These are phyloP conservation scores for Aquilaria agallochum DNA, from an alignment of 441 rosid species.

Conservation along the genomic window DNA sequence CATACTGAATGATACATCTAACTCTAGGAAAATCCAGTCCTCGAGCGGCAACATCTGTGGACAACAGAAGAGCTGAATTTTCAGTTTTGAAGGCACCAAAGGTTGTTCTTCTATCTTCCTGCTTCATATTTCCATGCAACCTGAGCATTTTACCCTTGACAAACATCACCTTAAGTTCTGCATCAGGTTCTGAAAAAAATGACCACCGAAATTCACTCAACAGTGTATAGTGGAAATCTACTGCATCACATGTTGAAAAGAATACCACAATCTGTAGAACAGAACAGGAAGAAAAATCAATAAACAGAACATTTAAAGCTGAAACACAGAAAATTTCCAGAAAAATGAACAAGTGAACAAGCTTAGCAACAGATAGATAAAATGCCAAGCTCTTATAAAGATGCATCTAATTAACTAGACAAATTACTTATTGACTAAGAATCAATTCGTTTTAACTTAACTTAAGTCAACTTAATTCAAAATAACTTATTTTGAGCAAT, in stretches of 20 bases:
- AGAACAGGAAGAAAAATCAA: constrained; percentile 11
- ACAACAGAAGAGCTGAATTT: constrained; percentile 76
- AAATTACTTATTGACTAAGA: too few species aligned
- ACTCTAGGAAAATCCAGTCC: constrained; percentile 95
- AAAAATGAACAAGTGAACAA: too few species aligned
- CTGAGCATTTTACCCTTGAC: constrained; percentile 68
- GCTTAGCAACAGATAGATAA: too few species aligned
- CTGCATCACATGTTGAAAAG: constrained; percentile 97
- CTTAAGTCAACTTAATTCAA: too few species aligned
- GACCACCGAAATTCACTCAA: constrained; percentile 70
- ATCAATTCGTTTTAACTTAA: too few species aligned
- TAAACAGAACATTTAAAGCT: constrained; percentile 2
- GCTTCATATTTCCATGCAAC: constrained; percentile 94
- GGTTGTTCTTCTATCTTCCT: constrained; percentile 79
- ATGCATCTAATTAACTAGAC: too few species aligned
- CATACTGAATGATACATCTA: constrained; percentile 89
- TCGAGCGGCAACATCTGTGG: constrained; percentile 92
- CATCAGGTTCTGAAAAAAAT: constrained; percentile 38
- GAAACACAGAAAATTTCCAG: too few species aligned
- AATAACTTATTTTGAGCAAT: too few species aligned
- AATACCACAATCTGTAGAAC: constrained; percentile 80
- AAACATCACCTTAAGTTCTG: constrained; percentile 43
- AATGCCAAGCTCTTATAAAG: too few species aligned
- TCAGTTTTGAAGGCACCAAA: constrained; percentile 77
- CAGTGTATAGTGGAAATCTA: constrained; percentile 85